Evolutionary conservation across 2,329 filamentous ascomycete species (phyloP), one percentile per base, ranked within the genome.

Genomic region (Thelonectria olida): DNA sequence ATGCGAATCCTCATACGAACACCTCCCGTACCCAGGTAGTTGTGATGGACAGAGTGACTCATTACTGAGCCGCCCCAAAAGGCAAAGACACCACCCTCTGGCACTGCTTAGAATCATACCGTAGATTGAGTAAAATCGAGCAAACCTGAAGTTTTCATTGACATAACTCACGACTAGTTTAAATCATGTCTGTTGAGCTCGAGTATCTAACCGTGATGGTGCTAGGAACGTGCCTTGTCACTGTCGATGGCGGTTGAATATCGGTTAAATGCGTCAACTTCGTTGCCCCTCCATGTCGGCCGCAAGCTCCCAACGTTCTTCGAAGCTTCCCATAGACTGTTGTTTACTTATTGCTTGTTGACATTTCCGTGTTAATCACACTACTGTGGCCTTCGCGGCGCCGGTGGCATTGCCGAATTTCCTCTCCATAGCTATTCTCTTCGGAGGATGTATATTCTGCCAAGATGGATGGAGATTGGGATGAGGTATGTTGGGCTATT

Each of bases 391-490:
- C 61, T 65, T 38, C 19, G 7, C 13, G 58, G 63, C 63, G 57
- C 62, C 52, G 49, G 61, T 28, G 47, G 58, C 60, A 12, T 34
- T 38, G 34, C 50, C 60, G 50, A 52, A 47, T 63, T 49, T 27
- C 51, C 65, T 63, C 31, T 25, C 28, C 54, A 54, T 63, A 71
- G 70, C 65, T 73, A 78, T 80, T 76, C 63, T 70, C 68, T 67
- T 61, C 65, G 64, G 73, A 77, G 68, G 72, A 79, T 78, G 74
- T 73, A 69, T 69, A 78, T 69, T 64, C 72, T 69, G 75, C 67
- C 73, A 81, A 78, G 73, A 89, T 89, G 87, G 87, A 90, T 78
- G 85, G 83, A 77, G 87, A 89, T 78, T 90, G 87, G 87, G 86
- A 88, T 79, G 86, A 90, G 84, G 87, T 86, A 78, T 73, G 84